Evolutionary conservation across 805 yeast genomes (phyloP).

Genomic region (Komagataella kurtzmanii): DNA sequence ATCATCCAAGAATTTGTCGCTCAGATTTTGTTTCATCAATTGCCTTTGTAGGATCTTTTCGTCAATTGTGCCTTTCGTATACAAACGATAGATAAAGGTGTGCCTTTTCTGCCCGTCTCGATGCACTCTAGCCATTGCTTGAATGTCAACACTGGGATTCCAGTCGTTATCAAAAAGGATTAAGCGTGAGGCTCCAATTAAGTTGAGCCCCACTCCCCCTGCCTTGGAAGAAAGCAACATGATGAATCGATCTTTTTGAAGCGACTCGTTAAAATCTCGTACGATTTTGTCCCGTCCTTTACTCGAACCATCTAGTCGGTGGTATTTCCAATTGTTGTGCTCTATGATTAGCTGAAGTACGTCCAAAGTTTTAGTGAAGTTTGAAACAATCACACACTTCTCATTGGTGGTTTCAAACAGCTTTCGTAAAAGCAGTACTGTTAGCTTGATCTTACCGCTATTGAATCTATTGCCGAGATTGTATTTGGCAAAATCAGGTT

Average conservation of each 20-base stretch:
- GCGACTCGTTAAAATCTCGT: conserved; percentile 44
- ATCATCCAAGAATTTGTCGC: conserved; percentile 51
- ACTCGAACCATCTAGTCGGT: conserved; percentile 77
- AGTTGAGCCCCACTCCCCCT: conserved; percentile 88
- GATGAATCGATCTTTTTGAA: conserved; percentile 30
- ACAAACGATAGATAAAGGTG: conserved; percentile 67
- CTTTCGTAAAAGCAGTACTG: conserved; percentile 40
- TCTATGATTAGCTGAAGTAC: conserved; percentile 46
- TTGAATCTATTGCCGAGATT: conserved; percentile 17
- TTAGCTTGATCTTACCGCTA: conserved; percentile 47
- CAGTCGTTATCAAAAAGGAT: conserved; percentile 88
- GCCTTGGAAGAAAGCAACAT: conserved; percentile 80
- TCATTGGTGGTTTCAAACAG: conserved; percentile 34
- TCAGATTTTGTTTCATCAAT: conserved; percentile 65
- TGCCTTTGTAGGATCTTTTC: conserved; percentile 93
- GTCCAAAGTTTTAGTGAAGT: conserved; percentile 80
- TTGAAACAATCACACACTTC: conserved; percentile 76
- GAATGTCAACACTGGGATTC: conserved; percentile 90
- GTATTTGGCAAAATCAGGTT: conserved; percentile 22
- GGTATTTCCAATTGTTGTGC: conserved; percentile 33
- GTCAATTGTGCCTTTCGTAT: conserved; percentile 85
- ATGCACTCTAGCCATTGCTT: conserved; percentile 92
- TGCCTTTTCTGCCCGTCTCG: conserved; percentile 83
- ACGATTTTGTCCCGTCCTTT: conserved; percentile 55
- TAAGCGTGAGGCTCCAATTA: conserved; percentile 81